Base-by-base conservation (phyloP, 805 yeast genomes). In the Dipodascopsis uninucleata region DNA sequence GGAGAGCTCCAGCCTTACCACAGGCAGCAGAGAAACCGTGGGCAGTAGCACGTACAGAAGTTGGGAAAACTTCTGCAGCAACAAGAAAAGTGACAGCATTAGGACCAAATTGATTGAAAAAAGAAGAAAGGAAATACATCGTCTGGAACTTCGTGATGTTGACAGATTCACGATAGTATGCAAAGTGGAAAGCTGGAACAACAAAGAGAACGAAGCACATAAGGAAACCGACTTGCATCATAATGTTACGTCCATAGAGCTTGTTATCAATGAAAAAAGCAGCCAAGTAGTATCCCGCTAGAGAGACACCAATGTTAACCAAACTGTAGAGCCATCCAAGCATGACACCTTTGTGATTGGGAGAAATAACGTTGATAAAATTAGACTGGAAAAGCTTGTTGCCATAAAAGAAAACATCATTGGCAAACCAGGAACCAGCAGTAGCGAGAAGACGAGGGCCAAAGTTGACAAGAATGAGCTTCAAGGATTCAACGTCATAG, bases 81-180 rank as follows among this genome's bases (percentile, higher is more conserved):
- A 76, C 67, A 60, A 78, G 67, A 64, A 78, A 78, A 29, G 83
- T 78, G 43, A 80, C 78, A 58, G 76, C 69, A n/a, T 79, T 78
- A 41, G 84, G 82, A 47, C 83, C 83, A 52, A 77, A 77, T 68
- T 78, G 79, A 66, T 77, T 74, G 75, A 79, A 79, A 69, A 78
- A 78, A 58, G 79, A 81, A 21, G 74, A 67, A 58, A 78, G 63
- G 60, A 77, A 76, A 69, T 78, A 78, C 61, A 78, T 68, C 41
- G 76, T 79, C 62, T 77, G 77, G 72, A 49, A 61, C 24, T 48
- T 62, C 34, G 55, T 55, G 41, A 62, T 46, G 49, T 62, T 63
- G 28, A 16, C 49, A 7, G 28, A 14, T 36, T 33, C 31, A 20
- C 33, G 31, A 41, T 42, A 42, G 24, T 28, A 58, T 21, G 50